Base-by-base conservation (phyloP, 768 basidiomycete genomes). In the Calocybe gangraenosa region DNA sequence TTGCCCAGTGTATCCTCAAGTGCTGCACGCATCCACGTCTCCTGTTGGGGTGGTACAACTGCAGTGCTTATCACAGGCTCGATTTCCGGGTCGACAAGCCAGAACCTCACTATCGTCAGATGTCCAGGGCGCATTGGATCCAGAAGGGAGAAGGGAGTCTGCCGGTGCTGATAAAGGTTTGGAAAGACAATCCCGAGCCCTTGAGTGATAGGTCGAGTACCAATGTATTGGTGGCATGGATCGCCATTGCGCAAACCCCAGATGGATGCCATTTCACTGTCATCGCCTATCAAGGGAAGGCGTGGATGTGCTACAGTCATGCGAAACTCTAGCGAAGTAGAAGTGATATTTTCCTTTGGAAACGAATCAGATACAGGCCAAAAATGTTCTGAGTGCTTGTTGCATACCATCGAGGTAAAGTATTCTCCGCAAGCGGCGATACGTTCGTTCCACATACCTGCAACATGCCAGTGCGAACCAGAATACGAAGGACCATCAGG, bases 91-190 rank as follows among this genome's bases (percentile, higher is more conserved):
- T 75, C 74, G 3, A 76, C 65, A n/a, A 82, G 68, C 56, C 66
- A 71, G 49, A 79, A 68, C 21, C 61, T 62, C 15, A 80, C 47
- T 8, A 74, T 56, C 10, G 62, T 73, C 21, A 73, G 58, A 36
- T 66, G 65, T 1, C 78, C 79, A 8, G 65, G 62, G 43, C 63
- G 65, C 5, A 61, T 53, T 0, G 64, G 56, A 57, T 81, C 73
- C 4, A 51, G 48, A 8, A 78, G 67, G 7, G 57, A 41, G 42
- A 76, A 70, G 1, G 67, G 51, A 0, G 70, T 62, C 25, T 70
- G 62, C 7, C 58, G 57, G 44, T 76, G 65, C 53, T 81, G 79
- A 58, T 78, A 80, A 33, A 79, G 71, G 56, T 81, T 81, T 13
- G 79, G 80, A 49, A 76, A 80, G 31, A 68, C 68, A 31, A 79